Base-by-base conservation (phyloP, 1,284 basidiomycete species). In the Neolentinus lepideus region DNA sequence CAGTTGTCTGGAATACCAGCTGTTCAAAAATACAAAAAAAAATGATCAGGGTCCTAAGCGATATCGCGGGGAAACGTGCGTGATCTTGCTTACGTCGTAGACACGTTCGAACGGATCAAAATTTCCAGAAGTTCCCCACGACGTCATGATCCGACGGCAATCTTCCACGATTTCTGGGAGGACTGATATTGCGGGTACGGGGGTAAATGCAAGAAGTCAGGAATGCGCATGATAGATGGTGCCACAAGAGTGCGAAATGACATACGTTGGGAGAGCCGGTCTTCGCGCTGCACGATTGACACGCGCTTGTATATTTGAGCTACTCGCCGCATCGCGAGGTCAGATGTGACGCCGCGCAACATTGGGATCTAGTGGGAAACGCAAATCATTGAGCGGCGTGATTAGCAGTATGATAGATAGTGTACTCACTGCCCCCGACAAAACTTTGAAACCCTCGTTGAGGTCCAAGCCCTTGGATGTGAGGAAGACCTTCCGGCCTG, bases 361-460 rank as follows among this genome's bases (percentile, higher is more conserved):
- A 85, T 82, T 59, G 85, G 85, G 60, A 88, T 85, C 85, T 88
- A 53, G 43, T 24, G 29, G 24, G 43, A 58, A 60, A 52, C 27
- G 22, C 3, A 36, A 16, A 24, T n/a, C 24, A 26, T 10, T 25
- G 47, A 25, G 47, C 9, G 12, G 51, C 35, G 29, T 25, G 26
- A 54, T 36, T 12, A 54, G 33, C 14, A n/a, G 35, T 21, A 12
- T 33, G 58, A 52, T 55, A 52, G 25, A 43, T 25, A 46, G 27
- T 46, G 45, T 36, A 76, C 83, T 59, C 65, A 89, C 87, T 54
- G 84, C 85, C 54, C 87, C 86, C 54, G 85, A 87, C 57, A 89
- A 75, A 61, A 86, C 78, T 63, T 82, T 84, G 73, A 88, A 89
- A 14, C 85, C 86, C 71, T 87, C 84, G 47, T 83, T 84, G 54